These are phyloP conservation scores for Cenchrus americanus DNA, from an alignment of 176 grass and related monocot genomes.

Conservation along the genomic window DNA sequence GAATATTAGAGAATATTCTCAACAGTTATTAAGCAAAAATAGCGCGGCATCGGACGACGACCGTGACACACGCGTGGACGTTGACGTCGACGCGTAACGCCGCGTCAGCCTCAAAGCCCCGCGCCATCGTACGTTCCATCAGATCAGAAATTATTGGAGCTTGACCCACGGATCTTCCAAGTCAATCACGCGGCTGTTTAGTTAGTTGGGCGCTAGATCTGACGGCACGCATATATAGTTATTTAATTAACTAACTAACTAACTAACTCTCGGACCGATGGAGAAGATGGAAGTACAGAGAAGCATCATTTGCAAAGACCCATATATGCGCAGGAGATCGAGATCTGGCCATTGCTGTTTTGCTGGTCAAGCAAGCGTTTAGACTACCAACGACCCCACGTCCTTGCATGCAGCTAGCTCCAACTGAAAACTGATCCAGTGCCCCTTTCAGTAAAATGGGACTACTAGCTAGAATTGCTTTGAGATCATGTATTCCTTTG, in stretches of 20 bases:
- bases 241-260: not conserved
- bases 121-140: not conserved
- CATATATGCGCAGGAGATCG: not conserved
- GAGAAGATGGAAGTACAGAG: not conserved
- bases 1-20: too few species aligned
- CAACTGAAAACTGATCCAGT: not conserved
- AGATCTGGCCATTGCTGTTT: not conserved
- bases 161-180: not conserved
- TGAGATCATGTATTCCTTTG: too few species aligned
- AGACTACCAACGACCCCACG: not conserved
- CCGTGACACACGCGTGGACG: too few species aligned
- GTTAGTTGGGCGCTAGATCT: slow-evolving; percentile 6
- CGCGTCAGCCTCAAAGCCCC: not conserved
- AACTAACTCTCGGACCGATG: not conserved
- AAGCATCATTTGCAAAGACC: slow-evolving; percentile 8
- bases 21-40: too few species aligned
- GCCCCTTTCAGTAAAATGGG: too few species aligned
- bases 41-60: too few species aligned
- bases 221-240: not conserved
- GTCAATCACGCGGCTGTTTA: slow-evolving; percentile 25
- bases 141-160: not conserved
- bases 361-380: not conserved
- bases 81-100: too few species aligned
- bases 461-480: too few species aligned
- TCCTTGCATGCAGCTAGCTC: not conserved